Conservation (phyloP, 768 basidiomycete genomes). For the Phaffia australis region DNA sequence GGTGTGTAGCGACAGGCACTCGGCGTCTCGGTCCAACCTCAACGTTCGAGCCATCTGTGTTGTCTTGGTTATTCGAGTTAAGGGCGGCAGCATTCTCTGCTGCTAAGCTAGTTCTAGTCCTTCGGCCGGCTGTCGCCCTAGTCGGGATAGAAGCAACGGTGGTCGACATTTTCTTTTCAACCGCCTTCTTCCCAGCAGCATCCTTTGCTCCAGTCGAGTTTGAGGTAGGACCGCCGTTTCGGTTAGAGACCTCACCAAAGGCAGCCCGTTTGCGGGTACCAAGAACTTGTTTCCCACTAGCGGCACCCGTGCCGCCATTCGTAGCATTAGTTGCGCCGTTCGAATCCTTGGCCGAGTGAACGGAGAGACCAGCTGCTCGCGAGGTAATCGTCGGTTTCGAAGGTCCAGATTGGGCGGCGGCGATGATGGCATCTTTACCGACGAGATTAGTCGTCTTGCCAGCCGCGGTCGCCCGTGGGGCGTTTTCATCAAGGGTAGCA, state of each 20-base stretch:
- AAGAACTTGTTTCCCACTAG: background rate
- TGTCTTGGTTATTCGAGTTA: background rate
- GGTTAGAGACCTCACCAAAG: conserved; percentile 55
- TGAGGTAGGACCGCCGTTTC: conserved; percentile 14
- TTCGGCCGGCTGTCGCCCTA: background rate
- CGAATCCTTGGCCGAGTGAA: conserved; percentile 1
- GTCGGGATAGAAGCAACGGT: background rate
- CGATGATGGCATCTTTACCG: conserved; percentile 5
- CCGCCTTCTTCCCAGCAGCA: conserved; percentile 13
- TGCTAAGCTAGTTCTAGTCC: conserved; percentile 21
- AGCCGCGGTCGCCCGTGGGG: background rate
- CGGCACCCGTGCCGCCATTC: background rate
- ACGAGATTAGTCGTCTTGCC: background rate
- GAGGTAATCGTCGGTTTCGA: conserved; percentile 12
- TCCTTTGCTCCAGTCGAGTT: conserved; percentile 14
- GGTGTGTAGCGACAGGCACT: conserved; percentile 3
- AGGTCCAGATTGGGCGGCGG: conserved; percentile 1
- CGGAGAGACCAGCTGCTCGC: background rate
- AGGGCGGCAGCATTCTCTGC: conserved; percentile 21
- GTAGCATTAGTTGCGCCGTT: conserved; percentile 3
- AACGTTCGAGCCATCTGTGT: background rate
- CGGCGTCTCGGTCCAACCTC: conserved; percentile 2
- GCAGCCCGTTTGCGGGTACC: conserved; percentile 68
- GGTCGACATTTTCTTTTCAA: conserved; percentile 3
- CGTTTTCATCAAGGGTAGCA: conserved; percentile 23